Base-by-base conservation (phyloP, 768 basidiomycete species). In the Suillus hirtellus region DNA sequence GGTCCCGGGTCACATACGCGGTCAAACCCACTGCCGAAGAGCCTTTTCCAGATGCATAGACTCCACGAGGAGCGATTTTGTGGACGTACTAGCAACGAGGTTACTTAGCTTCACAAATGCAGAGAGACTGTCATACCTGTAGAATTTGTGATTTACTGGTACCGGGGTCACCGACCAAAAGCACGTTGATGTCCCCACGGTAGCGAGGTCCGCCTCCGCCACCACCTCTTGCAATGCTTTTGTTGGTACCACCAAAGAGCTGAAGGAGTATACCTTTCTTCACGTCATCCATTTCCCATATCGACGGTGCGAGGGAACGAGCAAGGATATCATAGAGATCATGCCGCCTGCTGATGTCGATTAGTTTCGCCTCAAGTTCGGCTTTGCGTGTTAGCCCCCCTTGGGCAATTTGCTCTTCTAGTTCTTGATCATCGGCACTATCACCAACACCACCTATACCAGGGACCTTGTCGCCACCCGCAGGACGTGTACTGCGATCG, bases 1-100 rank as follows among this genome's bases (percentile, higher is more conserved):
- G 95, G 76, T 99, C 97, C 55, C 97, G 87, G 34, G 97, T 99
- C 38, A 99, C 93, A 75, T 99, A 99, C 0, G 97, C 97, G 1
- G 97, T 99, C 69, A 99, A 80, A 85, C 97, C 97, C 64, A 99
- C 97, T 19, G 97, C 97, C 0, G 96, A 98, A 7, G 96, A 98
- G 21, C 97, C 96, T 75, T 99, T 99, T 11, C 97, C 97, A 3
- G 95, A 97, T 0, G 97, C 93, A 76, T 94, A 99, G 9, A 99
- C 96, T 40, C 97, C 97, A 63, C 97, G 85, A 40, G 97, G 97
- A 0, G 97, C 96, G 65, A 99, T 95, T 79, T 98, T 96, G 78
- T 99, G 96, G 0, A 99, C 97, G 75, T 99, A 99, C 95, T 99
- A 70, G 3, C 24, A 35, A 12, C 10, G 11, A 2, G 0, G 31